Percentiles rank a stretch among this genome's conserved stretches.
phyloP scores from a whole-genome alignment of 1,284 basidiomycete genomes.

The Cryptococcus maquisensis region DNA sequence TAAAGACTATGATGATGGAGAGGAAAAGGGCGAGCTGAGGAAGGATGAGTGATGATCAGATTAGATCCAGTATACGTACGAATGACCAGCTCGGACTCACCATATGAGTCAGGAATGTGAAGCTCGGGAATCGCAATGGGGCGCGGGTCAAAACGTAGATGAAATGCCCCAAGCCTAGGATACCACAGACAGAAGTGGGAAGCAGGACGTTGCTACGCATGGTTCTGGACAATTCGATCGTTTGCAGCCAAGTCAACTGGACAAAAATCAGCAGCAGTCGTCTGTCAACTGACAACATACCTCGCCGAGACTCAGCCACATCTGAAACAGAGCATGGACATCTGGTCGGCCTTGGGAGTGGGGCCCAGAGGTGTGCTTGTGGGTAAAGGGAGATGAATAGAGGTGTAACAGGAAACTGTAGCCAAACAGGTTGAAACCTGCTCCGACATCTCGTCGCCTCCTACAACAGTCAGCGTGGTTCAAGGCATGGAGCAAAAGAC shows the following conservation, averaged over 20 bases:
- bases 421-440: slow-evolving; percentile 47
- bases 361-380: slow-evolving; percentile 30
- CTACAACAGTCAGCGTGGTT: slow-evolving; percentile 7
- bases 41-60: slow-evolving; percentile 1
- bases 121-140: slow-evolving; percentile 43
- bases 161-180: slow-evolving; percentile 41
- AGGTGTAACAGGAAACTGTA: slow-evolving; percentile 45
- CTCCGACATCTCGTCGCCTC: slow-evolving; percentile 32
- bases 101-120: slow-evolving; percentile 45
- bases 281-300: slow-evolving; percentile 11
- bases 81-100: slow-evolving; percentile 17
- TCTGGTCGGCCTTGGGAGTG: slow-evolving; percentile 37
- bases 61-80: background rate
- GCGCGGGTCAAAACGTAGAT: slow-evolving; percentile 34
- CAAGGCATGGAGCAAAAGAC: background rate
- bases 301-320: slow-evolving; percentile 45
- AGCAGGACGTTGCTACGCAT: slow-evolving; percentile 36
- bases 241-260: slow-evolving; percentile 44
- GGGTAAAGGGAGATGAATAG: slow-evolving; percentile 46
- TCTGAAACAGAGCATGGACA: slow-evolving; percentile 42
- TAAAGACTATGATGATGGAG: slow-evolving; percentile 37
- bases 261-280: background rate
- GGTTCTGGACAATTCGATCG: slow-evolving; percentile 32
- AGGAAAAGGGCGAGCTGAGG: slow-evolving; percentile 39
- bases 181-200: slow-evolving; percentile 44